Evolutionary conservation across 2,329 filamentous ascomycete genomes (phyloP), one percentile per base, ranked within the genome.

Genomic region (Aspergillus niger): DNA sequence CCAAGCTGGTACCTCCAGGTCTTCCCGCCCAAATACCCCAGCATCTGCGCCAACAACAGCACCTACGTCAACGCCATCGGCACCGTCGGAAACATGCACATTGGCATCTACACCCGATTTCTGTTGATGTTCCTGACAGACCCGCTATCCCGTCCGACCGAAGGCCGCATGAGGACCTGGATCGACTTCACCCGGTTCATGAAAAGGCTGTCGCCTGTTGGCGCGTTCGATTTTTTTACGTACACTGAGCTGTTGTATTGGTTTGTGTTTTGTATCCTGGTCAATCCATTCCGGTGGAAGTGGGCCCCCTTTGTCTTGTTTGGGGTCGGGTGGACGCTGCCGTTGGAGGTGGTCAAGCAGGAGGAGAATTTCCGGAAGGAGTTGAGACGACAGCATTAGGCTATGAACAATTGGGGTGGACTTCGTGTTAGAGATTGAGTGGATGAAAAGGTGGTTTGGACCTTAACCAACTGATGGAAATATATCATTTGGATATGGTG

Each of bases 211-310:
- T 86, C 89, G 2, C 91, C 91, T 0, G 91, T 86, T 0, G 87
- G 85, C 0, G 91, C 91, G 0, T 94, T 96, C 69, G 91, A 96
- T 72, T 96, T 96, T 79, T 95, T 96, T 73, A 96, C 92, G 0
- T 96, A 96, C 69, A 83, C 90, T 0, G 92, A 96, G 75, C 79
- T 96, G 54, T 72, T 95, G 4, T 96, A 91, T 81, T 96, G 91
- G 92, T 95, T 94, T 66, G 73, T 86, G 5, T 96, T 95, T 70
- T 89, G 89, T 59, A 86, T 94, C 44, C 79, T 83, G 4, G 83
- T 95, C 68, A 96, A 96, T 71, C 92, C 92, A 0, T 96, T 96
- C 75, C 81, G 91, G 8, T 96, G 91, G 91, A 96, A 96, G 79
- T 96, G 91, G 92, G 90, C 89, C 0, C 72, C 88, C 0, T 96